phyloP scores from a whole-genome alignment of 1,284 basidiomycete genomes.

The Rugosomyces carneus region DNA sequence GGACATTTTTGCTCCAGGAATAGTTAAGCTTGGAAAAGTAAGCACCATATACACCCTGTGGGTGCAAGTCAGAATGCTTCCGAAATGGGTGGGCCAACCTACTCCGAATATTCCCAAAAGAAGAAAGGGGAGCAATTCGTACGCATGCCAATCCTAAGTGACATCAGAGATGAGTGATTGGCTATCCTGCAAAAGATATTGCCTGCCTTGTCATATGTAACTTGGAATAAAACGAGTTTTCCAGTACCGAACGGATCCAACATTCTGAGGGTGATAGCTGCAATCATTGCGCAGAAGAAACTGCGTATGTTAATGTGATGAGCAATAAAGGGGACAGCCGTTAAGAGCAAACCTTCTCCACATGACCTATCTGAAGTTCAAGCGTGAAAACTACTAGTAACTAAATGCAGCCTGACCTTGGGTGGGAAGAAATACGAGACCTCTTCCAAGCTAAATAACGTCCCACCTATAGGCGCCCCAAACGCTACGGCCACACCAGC shows the following conservation, averaged over 20 bases:
- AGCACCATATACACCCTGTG: constrained; percentile 87
- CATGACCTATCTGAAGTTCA: constrained; percentile 41
- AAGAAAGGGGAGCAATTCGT: constrained; percentile 80
- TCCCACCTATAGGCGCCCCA: constrained; percentile 90
- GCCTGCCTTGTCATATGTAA: constrained; percentile 77
- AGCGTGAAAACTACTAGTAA: constrained; percentile 4
- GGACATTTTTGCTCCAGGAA: constrained; percentile 79
- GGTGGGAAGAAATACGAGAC: constrained; percentile 96
- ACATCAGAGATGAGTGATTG: neutral
- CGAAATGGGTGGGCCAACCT: constrained; percentile 20
- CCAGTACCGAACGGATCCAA: constrained; percentile 90
- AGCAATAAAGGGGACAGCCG: neutral
- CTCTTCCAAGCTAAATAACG: constrained; percentile 88
- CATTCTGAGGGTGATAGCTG: constrained; percentile 82
- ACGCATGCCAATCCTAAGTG: constrained; percentile 79
- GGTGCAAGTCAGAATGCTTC: constrained; percentile 7
- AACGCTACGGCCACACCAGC: constrained; percentile 90
- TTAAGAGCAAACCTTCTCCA: constrained; percentile 68
- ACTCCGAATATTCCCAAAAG: constrained; percentile 85
- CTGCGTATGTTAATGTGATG: constrained; percentile 26
- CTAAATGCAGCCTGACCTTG: constrained; percentile 44
- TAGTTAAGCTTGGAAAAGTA: constrained; percentile 91
- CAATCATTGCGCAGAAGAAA: constrained; percentile 95
- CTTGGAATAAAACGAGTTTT: constrained; percentile 83
- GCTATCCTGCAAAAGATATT: neutral